phyloP scores from a whole-genome alignment of 2,329 filamentous ascomycete genomes.

The Endothia cerciana region DNA sequence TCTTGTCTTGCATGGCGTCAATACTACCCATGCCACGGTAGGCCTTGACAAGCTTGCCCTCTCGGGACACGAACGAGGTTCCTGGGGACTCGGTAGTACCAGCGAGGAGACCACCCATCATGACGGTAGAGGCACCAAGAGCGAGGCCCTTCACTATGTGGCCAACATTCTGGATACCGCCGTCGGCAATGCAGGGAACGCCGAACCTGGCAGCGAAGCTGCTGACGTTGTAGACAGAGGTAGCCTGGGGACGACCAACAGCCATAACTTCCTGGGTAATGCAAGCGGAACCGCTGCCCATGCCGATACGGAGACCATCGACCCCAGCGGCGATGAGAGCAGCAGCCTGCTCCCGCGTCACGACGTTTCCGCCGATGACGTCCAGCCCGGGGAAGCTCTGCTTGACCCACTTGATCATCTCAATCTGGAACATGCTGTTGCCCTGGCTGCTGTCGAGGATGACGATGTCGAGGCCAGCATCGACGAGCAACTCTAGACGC shows the following conservation, averaged over 20 bases:
- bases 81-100: slow-evolving; percentile 97
- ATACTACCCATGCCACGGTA: slow-evolving; percentile 99
- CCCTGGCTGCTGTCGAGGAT: slow-evolving; percentile 96
- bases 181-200: slow-evolving; percentile 96
- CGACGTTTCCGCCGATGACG: slow-evolving; percentile 97
- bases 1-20: slow-evolving; percentile 99
- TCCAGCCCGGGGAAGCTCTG: slow-evolving; percentile 81
- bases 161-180: slow-evolving; percentile 96
- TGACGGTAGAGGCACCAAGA: slow-evolving; percentile 91
- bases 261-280: slow-evolving; percentile 99
- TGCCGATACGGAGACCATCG: slow-evolving; percentile 96
- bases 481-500: slow-evolving; percentile 83
- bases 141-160: slow-evolving; percentile 99
- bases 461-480: slow-evolving; percentile 93
- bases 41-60: slow-evolving; percentile 98
- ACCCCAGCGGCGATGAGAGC: slow-evolving; percentile 89
- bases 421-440: slow-evolving; percentile 97
- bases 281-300: slow-evolving; percentile 97
- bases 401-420: slow-evolving; percentile 98
- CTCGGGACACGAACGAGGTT: slow-evolving; percentile 92
- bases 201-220: slow-evolving; percentile 90
- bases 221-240: slow-evolving; percentile 87
- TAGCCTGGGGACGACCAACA: slow-evolving; percentile 93
- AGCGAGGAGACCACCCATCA: slow-evolving; percentile 98
- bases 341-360: slow-evolving; percentile 95